phyloP scores from a whole-genome alignment of 352 stramenopile species.

The Pythium dissotocum region DNA sequence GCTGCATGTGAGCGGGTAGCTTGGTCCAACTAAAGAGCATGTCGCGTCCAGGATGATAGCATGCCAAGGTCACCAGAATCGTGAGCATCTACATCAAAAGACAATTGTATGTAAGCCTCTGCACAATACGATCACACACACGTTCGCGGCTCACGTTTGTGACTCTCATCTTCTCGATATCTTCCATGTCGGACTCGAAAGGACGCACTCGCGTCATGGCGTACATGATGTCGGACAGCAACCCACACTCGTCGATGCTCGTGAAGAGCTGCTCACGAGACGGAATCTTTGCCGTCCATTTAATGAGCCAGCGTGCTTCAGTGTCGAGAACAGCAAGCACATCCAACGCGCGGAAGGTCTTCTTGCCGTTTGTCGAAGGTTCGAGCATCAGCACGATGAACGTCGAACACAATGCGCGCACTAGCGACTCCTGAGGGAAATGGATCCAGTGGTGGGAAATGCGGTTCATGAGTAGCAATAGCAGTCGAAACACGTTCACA shows the following conservation, averaged over 20 bases:
- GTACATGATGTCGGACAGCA: conserved; percentile 39
- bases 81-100: conserved; percentile 2
- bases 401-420: conserved; percentile 40
- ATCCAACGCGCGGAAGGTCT: conserved; percentile 30
- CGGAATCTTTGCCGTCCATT: conserved; percentile 51
- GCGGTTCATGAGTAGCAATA: conserved; percentile 37
- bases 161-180: neutral
- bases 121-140: no score
- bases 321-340: conserved; percentile 39
- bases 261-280: conserved; percentile 38
- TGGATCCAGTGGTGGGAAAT: conserved; percentile 59
- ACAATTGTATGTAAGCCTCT: no score
- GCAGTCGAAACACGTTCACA: conserved; percentile 46
- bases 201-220: conserved; percentile 40
- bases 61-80: conserved; percentile 1
- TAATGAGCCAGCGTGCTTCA: conserved; percentile 42
- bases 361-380: conserved; percentile 32
- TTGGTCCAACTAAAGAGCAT: conserved; percentile 12
- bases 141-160: conserved; percentile 1
- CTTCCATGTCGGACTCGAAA: conserved; percentile 13
- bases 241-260: conserved; percentile 23
- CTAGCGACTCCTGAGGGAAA: conserved; percentile 45
- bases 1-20: conserved; percentile 18
- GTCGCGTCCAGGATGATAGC: conserved; percentile 8
- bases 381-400: conserved; percentile 49